Conservation (phyloP, 169 alveolate genomes). For the Plasmodium fragile region DNA sequence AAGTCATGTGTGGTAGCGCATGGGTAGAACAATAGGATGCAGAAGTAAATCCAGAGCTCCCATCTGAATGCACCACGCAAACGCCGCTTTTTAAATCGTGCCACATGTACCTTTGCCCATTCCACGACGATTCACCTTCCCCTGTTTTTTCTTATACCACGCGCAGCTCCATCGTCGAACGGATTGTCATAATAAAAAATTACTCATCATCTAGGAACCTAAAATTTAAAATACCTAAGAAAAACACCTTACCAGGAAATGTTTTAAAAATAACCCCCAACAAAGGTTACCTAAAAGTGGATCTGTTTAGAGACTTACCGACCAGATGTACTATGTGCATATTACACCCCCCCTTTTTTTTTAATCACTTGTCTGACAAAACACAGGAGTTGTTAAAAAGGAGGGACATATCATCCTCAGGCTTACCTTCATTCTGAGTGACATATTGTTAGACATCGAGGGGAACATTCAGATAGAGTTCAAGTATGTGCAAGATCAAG, state of each 20-base stretch:
- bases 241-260: slow-evolving; percentile 44
- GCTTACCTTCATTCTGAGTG: slow-evolving; percentile 56
- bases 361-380: neutral
- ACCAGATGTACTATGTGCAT: neutral
- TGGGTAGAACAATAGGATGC: neutral
- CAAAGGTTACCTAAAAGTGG: slow-evolving; percentile 40
- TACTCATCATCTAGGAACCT: slow-evolving; percentile 33
- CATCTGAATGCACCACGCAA: neutral
- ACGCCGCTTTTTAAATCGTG: neutral
- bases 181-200: slow-evolving; percentile 67
- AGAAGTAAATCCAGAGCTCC: neutral
- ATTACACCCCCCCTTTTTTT: neutral
- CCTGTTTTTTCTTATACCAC: neutral
- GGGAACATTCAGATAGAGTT: slow-evolving; percentile 74
- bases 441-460: slow-evolving; percentile 66
- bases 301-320: neutral
- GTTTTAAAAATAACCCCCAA: slow-evolving; percentile 49
- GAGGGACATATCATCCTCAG: slow-evolving; percentile 32
- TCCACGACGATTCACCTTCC: neutral
- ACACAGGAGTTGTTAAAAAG: slow-evolving; percentile 48
- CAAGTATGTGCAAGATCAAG: slow-evolving; percentile 13
- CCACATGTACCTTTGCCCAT: neutral
- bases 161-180: slow-evolving; percentile 52
- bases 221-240: slow-evolving; percentile 65
- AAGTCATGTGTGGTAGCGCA: neutral